Base-by-base conservation (phyloP, 169 alveolate species). In the Amoebophrya sp. region DNA sequence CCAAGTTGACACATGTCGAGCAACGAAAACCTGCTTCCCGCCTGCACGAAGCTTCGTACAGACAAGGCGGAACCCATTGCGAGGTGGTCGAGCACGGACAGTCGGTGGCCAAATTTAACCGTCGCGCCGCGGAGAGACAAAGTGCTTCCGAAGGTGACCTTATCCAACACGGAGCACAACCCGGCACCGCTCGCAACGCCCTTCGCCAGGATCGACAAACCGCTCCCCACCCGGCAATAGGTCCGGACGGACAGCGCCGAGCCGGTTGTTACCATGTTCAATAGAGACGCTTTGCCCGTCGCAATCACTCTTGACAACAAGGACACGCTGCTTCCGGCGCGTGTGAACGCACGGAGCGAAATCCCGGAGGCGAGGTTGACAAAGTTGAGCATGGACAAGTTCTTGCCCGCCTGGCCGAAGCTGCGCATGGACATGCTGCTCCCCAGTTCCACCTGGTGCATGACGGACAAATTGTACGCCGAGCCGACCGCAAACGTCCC, bases 71-170 rank as follows among this genome's bases (percentile, higher is more conserved):
- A 35, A n/a, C 54, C 90, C 35, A 88, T 33, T n/a, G 35, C 40
- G 54, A 88, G 90, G 54, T 35, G 14, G 90, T 88, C 47, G 53
- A 88, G 29, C 29, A 88, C 47, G 47, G 90, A 88, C 23, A n/a
- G 29, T n/a, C 53, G 40, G 41, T 2, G 10, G 40, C 90, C 90
- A 40, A 88, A 88, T 33, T 40, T 33, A n/a, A n/a, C n/a, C 29
- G 54, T 40, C 40, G 29, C 14, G n/a, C 53, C 14, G 40, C 90
- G 90, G 40, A 88, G 47, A 3, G 90, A 88, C 90, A 88, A 29
- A 0, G 35, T 23, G 40, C 90, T 88, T 14, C 90, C 90, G n/a
- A 88, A 23, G 32, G 35, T 88, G 40, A 40, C 90, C 23, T 3
- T 7, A 14, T 88, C 90, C 32, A 88, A 25, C 2, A 35, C 35